Evolutionary conservation across 2,329 filamentous ascomycete genomes (phyloP).

Genomic region (Pleochaeta shiraiana): DNA sequence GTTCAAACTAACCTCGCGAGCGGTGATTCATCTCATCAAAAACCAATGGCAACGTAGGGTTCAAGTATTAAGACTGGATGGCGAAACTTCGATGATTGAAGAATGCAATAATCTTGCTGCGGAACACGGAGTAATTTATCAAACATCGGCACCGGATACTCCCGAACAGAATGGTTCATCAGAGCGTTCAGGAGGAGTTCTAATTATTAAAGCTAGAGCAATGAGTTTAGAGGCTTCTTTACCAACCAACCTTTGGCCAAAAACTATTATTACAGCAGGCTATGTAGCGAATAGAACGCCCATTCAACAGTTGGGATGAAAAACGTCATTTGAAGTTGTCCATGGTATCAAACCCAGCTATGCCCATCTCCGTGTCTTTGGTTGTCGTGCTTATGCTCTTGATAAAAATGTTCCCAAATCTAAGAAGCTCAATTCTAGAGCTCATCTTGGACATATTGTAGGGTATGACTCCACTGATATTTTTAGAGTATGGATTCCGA

Average conservation of each 20-base stretch:
- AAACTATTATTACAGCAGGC: background rate
- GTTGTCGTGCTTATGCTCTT: background rate
- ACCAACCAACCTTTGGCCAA: background rate
- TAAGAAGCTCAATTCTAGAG: background rate
- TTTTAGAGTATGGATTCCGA: background rate
- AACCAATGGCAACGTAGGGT: background rate
- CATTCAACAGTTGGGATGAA: background rate
- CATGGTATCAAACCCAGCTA: background rate
- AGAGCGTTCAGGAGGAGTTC: background rate
- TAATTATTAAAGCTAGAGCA: background rate
- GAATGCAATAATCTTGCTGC: background rate
- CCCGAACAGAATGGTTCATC: background rate
- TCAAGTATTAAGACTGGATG: background rate
- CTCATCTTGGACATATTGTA: background rate
- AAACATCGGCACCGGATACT: background rate
- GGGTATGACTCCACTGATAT: background rate
- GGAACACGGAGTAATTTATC: background rate
- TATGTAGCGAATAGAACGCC: background rate
- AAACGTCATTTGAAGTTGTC: background rate
- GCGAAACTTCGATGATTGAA: background rate
- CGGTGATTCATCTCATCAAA: background rate
- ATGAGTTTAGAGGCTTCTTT: background rate
- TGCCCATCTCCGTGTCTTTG: background rate
- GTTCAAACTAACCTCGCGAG: background rate
- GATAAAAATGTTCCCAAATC: background rate